phyloP scores from a whole-genome alignment of 352 stramenopile species.

The Salisapilia sapeloensis region DNA sequence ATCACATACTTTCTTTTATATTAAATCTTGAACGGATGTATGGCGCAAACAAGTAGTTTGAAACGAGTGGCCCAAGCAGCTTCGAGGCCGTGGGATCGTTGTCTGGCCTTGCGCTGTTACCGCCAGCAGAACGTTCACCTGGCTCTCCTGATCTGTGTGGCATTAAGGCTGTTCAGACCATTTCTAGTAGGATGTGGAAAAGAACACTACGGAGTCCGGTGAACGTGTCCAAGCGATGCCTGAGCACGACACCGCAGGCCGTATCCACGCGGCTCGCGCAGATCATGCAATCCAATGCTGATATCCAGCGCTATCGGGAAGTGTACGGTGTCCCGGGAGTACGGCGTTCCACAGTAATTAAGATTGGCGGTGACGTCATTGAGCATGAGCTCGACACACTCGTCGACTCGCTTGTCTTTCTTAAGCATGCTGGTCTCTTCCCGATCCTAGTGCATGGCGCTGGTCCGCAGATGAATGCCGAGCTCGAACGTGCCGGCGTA shows the following conservation, averaged over 20 bases:
- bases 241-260: slow-evolving; percentile 23
- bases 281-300: slow-evolving; percentile 32
- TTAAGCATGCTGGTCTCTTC: slow-evolving; percentile 69
- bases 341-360: slow-evolving; percentile 72
- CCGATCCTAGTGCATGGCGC: slow-evolving; percentile 79
- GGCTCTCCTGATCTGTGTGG: too few relatives aligned
- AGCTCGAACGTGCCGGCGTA: slow-evolving; percentile 57
- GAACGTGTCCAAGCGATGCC: too few relatives aligned
- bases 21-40: too few relatives aligned
- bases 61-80: too few relatives aligned
- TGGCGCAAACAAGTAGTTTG: too few relatives aligned
- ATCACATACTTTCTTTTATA: too few relatives aligned
- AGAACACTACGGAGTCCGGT: too few relatives aligned
- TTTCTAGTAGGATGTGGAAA: too few relatives aligned
- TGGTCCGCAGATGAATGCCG: slow-evolving; percentile 81
- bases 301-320: slow-evolving; percentile 50
- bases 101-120: too few relatives aligned
- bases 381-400: slow-evolving; percentile 77
- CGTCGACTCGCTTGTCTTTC: slow-evolving; percentile 65
- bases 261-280: slow-evolving; percentile 33
- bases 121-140: too few relatives aligned
- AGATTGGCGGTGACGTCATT: slow-evolving; percentile 81
- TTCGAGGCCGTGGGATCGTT: too few relatives aligned
- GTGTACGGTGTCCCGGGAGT: slow-evolving; percentile 58
- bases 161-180: too few relatives aligned